phyloP scores from a whole-genome alignment of 2,329 filamentous ascomycete genomes.

The Mariannaea elegans region DNA sequence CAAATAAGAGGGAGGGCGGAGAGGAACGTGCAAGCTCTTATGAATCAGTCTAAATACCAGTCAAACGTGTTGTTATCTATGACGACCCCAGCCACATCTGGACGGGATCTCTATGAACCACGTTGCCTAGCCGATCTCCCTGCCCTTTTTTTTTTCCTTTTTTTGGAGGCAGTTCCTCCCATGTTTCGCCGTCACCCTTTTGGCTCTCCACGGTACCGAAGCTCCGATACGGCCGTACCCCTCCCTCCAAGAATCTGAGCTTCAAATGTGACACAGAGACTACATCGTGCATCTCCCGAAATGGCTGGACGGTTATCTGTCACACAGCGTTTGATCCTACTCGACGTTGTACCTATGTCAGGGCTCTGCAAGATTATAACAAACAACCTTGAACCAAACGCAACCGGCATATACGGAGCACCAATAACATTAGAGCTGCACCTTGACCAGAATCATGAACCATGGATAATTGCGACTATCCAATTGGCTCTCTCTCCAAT shows the following conservation, averaged over 20 bases:
- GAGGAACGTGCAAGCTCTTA: slow-evolving; percentile 23
- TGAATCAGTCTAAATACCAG: slow-evolving; percentile 35
- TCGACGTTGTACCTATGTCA: no score
- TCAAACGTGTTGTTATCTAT: slow-evolving; percentile 17
- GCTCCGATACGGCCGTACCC: no score
- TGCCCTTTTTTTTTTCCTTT: not conserved
- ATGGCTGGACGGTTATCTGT: slow-evolving; percentile 18
- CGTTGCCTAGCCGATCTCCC: not conserved
- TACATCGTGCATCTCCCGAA: no score
- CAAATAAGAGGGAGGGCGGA: not conserved
- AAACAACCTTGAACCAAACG: no score
- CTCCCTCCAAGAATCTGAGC: not conserved
- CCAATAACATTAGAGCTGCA: not conserved
- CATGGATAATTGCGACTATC: not conserved
- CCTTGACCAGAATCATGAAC: not conserved
- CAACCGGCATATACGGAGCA: not conserved
- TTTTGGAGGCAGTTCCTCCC: not conserved
- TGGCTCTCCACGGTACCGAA: not conserved
- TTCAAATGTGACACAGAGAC: no score
- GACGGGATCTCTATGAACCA: slow-evolving; percentile 7
- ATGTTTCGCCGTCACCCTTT: not conserved
- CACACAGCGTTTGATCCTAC: no score
- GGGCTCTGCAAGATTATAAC: no score
- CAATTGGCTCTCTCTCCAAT: not conserved
- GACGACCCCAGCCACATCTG: slow-evolving; percentile 1